Base-by-base conservation (phyloP, 2,329 filamentous ascomycete species). In the Aspergillus udagawae region DNA sequence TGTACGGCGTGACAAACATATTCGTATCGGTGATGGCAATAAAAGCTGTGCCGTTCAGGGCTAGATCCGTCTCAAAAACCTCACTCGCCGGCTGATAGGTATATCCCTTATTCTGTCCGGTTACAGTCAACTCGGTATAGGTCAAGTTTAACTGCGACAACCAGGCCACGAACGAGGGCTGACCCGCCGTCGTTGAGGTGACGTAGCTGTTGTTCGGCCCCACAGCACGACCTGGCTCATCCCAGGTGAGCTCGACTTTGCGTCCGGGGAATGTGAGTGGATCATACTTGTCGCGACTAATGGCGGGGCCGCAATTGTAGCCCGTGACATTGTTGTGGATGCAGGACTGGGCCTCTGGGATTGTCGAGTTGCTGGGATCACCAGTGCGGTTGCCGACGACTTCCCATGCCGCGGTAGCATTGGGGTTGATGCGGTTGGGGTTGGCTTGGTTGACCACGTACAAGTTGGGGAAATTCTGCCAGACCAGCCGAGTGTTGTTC, bases 171-270 rank as follows among this genome's bases (percentile, higher is more conserved):
- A 49, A 60, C 32, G 28, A 54, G 6, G 57, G 54, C 14, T 42
- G 8, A 10, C 54, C 54, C 5, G 57, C 54, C 3, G 51, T 57
- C 10, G 57, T 59, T 4, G 51, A n/a, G 3, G 54, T 59, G 41
- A 53, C 38, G 29, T 59, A 59, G 14, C 54, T 57, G 52, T 57
- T 57, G 21, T 59, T 59, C 9, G 57, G 54, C 2, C 57, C 54
- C 4, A 57, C 54, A 1, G n/a, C 27, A 21, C 45, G 25, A 0
- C 57, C 54, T 1, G 57, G 57, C 1, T 32, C 47, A 9, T 60
- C 49, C 57, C 57, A 60, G n/a, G 52, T 32, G 2, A 60, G 38
- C 8, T 44, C 51, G 2, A 55, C 51, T 27, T 45, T 52, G 32
- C 54, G 53, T 1, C 57, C 54, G 17, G 54, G 49, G 28, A 44